phyloP scores from a whole-genome alignment of 129 eudicot species.

The Pittosporum tobira region DNA sequence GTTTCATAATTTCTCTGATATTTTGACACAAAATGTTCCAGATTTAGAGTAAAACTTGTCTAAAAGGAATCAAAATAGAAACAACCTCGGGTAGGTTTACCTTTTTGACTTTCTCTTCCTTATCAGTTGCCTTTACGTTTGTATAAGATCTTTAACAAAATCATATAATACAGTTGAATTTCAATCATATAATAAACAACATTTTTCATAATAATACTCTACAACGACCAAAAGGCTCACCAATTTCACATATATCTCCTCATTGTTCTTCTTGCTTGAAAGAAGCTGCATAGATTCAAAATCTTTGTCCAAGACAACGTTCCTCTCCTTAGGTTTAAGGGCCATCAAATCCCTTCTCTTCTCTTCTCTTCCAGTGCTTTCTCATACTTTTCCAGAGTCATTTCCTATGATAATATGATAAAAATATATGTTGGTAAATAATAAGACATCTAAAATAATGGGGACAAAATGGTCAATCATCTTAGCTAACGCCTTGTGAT shows the following conservation, averaged over 20 bases:
- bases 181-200: too few relatives aligned
- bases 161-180: not conserved
- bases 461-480: not conserved
- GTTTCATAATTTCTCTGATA: too few relatives aligned
- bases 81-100: constrained; percentile 10
- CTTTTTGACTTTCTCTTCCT: constrained; percentile 67
- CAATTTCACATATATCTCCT: constrained; percentile 69
- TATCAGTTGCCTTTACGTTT: constrained; percentile 66
- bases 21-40: too few relatives aligned
- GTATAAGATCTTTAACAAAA: constrained; percentile 50
- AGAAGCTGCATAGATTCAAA: constrained; percentile 70
- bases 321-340: constrained; percentile 57
- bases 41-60: too few relatives aligned
- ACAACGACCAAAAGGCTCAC: constrained; percentile 19
- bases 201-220: not conserved
- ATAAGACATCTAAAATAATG: too few relatives aligned
- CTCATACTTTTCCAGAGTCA: constrained; percentile 91
- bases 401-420: constrained; percentile 49
- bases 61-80: not conserved
- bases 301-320: constrained; percentile 59
- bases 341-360: constrained; percentile 61
- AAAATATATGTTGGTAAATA: too few relatives aligned
- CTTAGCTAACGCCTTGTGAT: not conserved
- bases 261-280: constrained; percentile 72
- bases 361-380: constrained; percentile 90